Percentiles rank a stretch among this genome's conserved stretches.
These are phyloP conservation scores for Pichia eremophila DNA, from an alignment of 805 yeast genomes.

Conservation along the genomic window DNA sequence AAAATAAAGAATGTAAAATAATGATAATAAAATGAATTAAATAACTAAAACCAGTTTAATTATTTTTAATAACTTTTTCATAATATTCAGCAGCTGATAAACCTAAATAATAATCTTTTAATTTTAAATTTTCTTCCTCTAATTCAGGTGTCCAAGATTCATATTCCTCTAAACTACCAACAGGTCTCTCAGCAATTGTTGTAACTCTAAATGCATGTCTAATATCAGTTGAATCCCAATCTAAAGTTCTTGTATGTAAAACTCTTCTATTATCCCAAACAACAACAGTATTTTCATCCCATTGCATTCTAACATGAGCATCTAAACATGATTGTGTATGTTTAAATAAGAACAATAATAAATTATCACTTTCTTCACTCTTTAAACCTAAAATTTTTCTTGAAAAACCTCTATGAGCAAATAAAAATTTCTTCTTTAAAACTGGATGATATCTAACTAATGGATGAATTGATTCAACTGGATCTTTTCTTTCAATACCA, in stretches of 20 bases:
- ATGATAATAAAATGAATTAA: neutral
- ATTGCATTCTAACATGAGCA: conserved; percentile 57
- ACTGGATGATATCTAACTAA: conserved; percentile 67
- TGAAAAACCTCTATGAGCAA: conserved; percentile 51
- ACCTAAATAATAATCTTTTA: conserved; percentile 10
- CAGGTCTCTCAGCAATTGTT: conserved; percentile 66
- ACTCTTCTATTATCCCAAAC: conserved; percentile 74
- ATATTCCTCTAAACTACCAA: conserved; percentile 23
- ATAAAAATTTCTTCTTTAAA: conserved; percentile 50
- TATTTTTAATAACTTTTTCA: conserved; percentile 1
- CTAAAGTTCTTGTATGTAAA: conserved; percentile 60
- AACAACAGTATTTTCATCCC: conserved; percentile 64
- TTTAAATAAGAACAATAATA: conserved; percentile 47
- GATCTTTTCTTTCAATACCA: conserved; percentile 55
- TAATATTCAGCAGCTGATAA: conserved; percentile 16
- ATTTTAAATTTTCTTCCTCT: conserved; percentile 12
- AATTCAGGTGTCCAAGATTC: conserved; percentile 24
- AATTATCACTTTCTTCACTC: conserved; percentile 56
- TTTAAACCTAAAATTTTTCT: conserved; percentile 63
- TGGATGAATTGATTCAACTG: conserved; percentile 59
- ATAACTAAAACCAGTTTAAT: neutral
- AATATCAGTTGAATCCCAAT: conserved; percentile 55
- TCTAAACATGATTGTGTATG: conserved; percentile 45
- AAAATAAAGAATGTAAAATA: neutral
- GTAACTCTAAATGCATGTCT: conserved; percentile 71